Evolutionary conservation across 352 stramenopile species (phyloP), one percentile per base, ranked within the genome.

Genomic region (Globisporangium middletonii): DNA sequence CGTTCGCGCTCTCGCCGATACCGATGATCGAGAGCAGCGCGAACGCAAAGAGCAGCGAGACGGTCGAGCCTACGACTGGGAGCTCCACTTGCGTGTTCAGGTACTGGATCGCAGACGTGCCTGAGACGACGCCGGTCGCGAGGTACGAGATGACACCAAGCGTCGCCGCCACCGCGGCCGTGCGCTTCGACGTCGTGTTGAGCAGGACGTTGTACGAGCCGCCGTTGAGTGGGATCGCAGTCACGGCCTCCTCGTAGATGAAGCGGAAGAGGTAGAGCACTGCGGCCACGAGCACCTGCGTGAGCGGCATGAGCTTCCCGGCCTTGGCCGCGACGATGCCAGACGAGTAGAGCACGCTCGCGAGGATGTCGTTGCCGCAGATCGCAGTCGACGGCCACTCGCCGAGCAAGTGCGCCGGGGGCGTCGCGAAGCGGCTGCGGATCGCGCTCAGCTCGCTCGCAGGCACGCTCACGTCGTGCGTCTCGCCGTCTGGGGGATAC

Each of bases 101-200:
- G 68, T 96, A 96, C 6, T 66, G 75, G 16, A 96, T 65, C 12
- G 82, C 86, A 28, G 82, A 86, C 23, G 80, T 80, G 53, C 58
- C 75, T 15, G 75, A 83, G 16, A 85, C 74, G 0, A 85, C 76
- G 47, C 83, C 89, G 1, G 89, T 97, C 0, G 89, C 88, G 15
- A 96, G 67, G 75, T 97, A 97, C 8, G 85, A 89, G 57, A 97
- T 77, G 53, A 97, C 86, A 30, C 83, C 75, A 12, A 97, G 77
- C 38, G 73, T 83, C 12, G 89, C 89, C 18, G 75, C 75, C 55
- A 77, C 80, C 48, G 77, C 74, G 30, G 30, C 30, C 30, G 30
- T 35, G 30, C 30, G 30, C 30, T 35, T 35, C 30, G 30, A 35
- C 30, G 30, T 35, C 30, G 30, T 35, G 30, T 35, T 35, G 30